phyloP scores from a whole-genome alignment of 2,329 filamentous ascomycete species.

The Coleophoma eucalyptorum region DNA sequence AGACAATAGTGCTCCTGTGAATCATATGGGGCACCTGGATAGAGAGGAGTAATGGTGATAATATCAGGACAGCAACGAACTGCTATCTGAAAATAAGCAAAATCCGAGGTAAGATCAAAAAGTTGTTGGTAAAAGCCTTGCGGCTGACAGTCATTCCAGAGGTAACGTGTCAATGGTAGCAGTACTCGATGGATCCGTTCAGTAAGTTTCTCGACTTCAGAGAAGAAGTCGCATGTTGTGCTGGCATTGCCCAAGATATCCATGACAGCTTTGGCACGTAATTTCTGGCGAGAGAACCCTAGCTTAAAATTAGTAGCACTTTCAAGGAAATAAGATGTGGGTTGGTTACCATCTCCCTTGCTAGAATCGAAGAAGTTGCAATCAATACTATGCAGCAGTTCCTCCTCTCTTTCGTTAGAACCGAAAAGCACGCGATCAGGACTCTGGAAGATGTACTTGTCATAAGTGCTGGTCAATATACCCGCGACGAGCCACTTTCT shows the following conservation, averaged over 20 bases:
- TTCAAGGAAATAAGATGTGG: neutral
- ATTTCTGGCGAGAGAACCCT: conserved; percentile 17
- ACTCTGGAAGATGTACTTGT: conserved; percentile 15
- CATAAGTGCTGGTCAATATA: conserved; percentile 16
- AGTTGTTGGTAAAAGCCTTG: conserved; percentile 16
- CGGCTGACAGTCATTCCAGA: conserved; percentile 6
- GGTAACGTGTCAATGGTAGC: conserved; percentile 15
- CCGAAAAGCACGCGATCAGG: conserved; percentile 18
- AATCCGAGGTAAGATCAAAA: conserved; percentile 20
- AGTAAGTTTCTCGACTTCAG: conserved; percentile 43
- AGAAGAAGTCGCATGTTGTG: conserved; percentile 28
- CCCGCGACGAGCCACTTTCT: conserved; percentile 20
- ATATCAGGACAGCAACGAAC: conserved; percentile 20
- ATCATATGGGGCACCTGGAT: conserved; percentile 12
- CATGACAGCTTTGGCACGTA: conserved; percentile 14
- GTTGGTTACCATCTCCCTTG: conserved; percentile 14
- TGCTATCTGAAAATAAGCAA: conserved; percentile 19
- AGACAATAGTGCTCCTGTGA: conserved; percentile 12
- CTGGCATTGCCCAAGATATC: conserved; percentile 11
- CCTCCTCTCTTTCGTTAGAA: conserved; percentile 11
- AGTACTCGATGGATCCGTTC: conserved; percentile 41
- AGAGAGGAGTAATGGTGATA: conserved; percentile 13
- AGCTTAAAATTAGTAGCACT: conserved; percentile 2
- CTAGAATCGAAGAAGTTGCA: conserved; percentile 10
- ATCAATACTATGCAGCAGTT: conserved; percentile 17